A percentile compares a stretch with the other conserved stretches of the same genome.
Evolutionary conservation across 768 basidiomycete species (phyloP).

Genomic region (Tylopilus subfusipes): DNA sequence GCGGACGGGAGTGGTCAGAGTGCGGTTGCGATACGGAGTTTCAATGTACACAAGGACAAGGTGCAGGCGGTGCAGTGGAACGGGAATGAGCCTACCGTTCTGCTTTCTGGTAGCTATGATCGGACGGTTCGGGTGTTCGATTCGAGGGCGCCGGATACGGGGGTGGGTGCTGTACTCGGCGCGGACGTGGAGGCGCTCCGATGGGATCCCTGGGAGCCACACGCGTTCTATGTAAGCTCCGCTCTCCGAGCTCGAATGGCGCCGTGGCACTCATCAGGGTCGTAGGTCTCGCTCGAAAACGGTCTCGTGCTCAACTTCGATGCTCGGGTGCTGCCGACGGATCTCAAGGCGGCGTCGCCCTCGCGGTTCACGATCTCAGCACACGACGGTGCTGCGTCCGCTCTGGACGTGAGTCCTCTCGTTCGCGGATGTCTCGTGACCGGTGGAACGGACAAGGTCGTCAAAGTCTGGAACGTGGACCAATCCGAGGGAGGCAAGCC

Average conservation of each 20-base stretch:
- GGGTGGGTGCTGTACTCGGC: slow-evolving; percentile 81
- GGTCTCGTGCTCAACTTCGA: slow-evolving; percentile 93
- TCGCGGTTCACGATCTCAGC: slow-evolving; percentile 88
- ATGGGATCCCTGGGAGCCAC: slow-evolving; percentile 95
- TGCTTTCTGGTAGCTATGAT: slow-evolving; percentile 93
- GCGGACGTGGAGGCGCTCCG: slow-evolving; percentile 91
- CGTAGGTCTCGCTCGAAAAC: slow-evolving; percentile 89
- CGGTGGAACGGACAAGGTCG: slow-evolving; percentile 91
- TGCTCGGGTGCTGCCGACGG: slow-evolving; percentile 73
- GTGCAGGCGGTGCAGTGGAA: slow-evolving; percentile 98
- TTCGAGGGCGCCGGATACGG: slow-evolving; percentile 73
- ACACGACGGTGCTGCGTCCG: slow-evolving; percentile 87
- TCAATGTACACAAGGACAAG: slow-evolving; percentile 85
- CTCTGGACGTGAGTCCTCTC: slow-evolving; percentile 87
- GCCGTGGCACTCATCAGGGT: neutral
- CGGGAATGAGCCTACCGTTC: slow-evolving; percentile 76
- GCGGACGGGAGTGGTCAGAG: slow-evolving; percentile 41
- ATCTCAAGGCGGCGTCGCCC: slow-evolving; percentile 59
- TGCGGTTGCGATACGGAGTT: slow-evolving; percentile 72
- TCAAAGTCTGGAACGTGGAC: slow-evolving; percentile 95
- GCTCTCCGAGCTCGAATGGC: neutral
- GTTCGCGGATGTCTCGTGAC: slow-evolving; percentile 89
- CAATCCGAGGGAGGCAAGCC: slow-evolving; percentile 59
- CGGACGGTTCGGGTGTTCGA: slow-evolving; percentile 95
- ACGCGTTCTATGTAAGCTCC: slow-evolving; percentile 75